Evolutionary conservation across 2,329 filamentous ascomycete species (phyloP).

Genomic region (Diaporthe vexans): DNA sequence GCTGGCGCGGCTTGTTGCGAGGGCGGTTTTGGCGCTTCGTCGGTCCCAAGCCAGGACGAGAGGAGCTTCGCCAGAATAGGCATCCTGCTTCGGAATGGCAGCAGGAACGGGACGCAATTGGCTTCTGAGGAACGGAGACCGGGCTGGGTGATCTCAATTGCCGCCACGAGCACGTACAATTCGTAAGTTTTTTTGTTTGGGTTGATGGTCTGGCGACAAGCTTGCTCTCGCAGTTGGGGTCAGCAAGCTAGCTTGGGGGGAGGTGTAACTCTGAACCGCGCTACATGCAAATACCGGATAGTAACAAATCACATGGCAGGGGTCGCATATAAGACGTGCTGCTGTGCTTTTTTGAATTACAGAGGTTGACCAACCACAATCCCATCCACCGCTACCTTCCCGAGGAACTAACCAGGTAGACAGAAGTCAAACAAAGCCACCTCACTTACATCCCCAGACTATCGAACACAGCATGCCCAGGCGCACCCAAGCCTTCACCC

Average conservation of each 20-base stretch:
- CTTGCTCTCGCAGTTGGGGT: slow-evolving; percentile 9
- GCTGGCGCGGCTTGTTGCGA: slow-evolving; percentile 10
- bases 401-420: not conserved
- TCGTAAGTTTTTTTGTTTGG: not conserved
- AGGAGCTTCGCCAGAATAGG: slow-evolving; percentile 35
- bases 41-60: slow-evolving; percentile 28
- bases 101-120: not conserved
- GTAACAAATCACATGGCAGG: not conserved
- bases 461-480: not conserved
- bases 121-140: not conserved
- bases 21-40: slow-evolving; percentile 27
- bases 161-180: not conserved
- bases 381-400: not conserved
- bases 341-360: not conserved
- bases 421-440: not conserved
- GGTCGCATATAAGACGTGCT: not conserved
- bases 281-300: slow-evolving; percentile 3
- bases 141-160: not conserved
- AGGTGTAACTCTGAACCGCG: not conserved
- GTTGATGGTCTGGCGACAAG: not conserved
- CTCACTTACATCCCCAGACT: not conserved
- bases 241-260: not conserved
- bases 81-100: not conserved
- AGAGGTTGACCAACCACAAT: not conserved
- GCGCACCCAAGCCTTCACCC: not conserved